Percentiles rank a stretch among this genome's conserved stretches.
These are phyloP conservation scores for Serpula lacrymans DNA, from an alignment of 768 basidiomycete genomes.

Conservation along the genomic window DNA sequence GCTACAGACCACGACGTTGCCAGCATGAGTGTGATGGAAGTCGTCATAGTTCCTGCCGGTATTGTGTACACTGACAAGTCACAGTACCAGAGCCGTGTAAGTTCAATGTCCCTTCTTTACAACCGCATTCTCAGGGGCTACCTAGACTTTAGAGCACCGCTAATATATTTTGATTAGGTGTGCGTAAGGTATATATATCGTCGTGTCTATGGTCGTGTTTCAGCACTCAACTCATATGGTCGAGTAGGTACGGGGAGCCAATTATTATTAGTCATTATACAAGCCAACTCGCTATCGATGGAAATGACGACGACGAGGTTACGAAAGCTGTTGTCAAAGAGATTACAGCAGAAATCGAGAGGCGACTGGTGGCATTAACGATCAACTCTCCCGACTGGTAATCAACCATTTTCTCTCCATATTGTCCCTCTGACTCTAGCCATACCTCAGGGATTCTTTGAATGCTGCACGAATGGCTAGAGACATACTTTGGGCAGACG, in stretches of 20 bases:
- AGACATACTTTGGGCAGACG: slow-evolving; percentile 53
- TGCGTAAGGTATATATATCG: slow-evolving; percentile 10
- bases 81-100: slow-evolving; percentile 55
- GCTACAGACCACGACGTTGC: too few relatives aligned
- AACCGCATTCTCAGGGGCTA: neutral
- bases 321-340: slow-evolving; percentile 52
- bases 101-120: slow-evolving; percentile 14
- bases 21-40: slow-evolving; percentile 20
- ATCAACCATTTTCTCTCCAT: slow-evolving; percentile 7
- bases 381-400: slow-evolving; percentile 72
- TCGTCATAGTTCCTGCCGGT: slow-evolving; percentile 58
- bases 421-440: slow-evolving; percentile 6
- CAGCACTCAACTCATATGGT: neutral
- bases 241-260: slow-evolving; percentile 6
- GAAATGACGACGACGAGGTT: slow-evolving; percentile 26
- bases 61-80: slow-evolving; percentile 72
- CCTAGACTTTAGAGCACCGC: neutral
- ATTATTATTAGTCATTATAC: slow-evolving; percentile 10
- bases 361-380: slow-evolving; percentile 47
- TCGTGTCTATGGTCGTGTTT: neutral
- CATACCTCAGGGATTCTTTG: slow-evolving; percentile 50
- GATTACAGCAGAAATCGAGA: slow-evolving; percentile 50
- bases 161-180: slow-evolving; percentile 1
- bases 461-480: slow-evolving; percentile 56
- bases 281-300: neutral